Percentiles rank a stretch among this genome's conserved stretches.
These are phyloP conservation scores for Amylocystis lapponica DNA, from an alignment of 768 basidiomycete species.

Conservation along the genomic window DNA sequence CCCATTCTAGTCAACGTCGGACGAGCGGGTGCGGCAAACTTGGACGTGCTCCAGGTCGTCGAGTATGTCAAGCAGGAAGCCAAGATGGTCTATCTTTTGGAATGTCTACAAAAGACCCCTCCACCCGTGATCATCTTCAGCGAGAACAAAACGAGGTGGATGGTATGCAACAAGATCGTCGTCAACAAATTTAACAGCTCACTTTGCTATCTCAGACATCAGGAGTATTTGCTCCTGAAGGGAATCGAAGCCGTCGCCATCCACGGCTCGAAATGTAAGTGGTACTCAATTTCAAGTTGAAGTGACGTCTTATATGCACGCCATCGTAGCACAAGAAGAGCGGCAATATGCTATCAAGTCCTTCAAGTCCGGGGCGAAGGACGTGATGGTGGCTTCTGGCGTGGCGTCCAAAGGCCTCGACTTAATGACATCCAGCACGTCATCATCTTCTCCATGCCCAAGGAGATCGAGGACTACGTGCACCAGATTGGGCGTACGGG, in stretches of 20 bases:
- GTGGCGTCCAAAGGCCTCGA: constrained; percentile 98
- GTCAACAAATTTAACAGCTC: not conserved
- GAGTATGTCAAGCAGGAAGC: constrained; percentile 99
- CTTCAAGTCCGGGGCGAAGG: constrained; percentile 95
- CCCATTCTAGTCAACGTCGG: constrained; percentile 97
- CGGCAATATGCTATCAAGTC: constrained; percentile 98
- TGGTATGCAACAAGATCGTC: constrained; percentile 56
- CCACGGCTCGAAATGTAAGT: constrained; percentile 92
- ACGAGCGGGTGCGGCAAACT: constrained; percentile 93
- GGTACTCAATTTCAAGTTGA: too few relatives aligned
- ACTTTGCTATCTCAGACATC: constrained; percentile 66
- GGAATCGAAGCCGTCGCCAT: constrained; percentile 98
- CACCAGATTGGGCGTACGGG: constrained; percentile 99
- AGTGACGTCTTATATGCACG: not conserved
- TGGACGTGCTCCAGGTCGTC: constrained; percentile 94
- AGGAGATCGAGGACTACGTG: constrained; percentile 99
- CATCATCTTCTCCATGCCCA: constrained; percentile 99
- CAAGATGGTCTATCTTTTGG: constrained; percentile 98
- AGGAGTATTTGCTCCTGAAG: constrained; percentile 94
- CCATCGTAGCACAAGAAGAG: constrained; percentile 82
- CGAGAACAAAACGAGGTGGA: constrained; percentile 99
- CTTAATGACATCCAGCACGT: constrained; percentile 99
- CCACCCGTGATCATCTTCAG: constrained; percentile 98
- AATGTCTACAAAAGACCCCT: constrained; percentile 96
- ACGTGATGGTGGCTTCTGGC: constrained; percentile 98